Conservation (phyloP, 2,329 filamentous ascomycete genomes). For the Stagonosporopsis cucurbitacearum region DNA sequence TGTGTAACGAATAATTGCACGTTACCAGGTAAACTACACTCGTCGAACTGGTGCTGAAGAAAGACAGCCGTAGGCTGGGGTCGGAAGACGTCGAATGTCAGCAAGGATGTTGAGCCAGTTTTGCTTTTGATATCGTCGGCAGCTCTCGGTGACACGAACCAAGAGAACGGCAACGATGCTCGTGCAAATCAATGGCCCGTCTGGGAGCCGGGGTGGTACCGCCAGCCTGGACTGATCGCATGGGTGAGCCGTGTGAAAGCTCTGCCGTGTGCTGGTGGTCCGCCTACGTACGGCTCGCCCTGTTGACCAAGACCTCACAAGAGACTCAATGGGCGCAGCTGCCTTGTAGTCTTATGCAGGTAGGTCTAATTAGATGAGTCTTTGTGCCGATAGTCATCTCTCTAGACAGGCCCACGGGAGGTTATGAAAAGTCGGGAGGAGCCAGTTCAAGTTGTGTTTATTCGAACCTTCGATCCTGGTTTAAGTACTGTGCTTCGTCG, state of each 20-base stretch:
- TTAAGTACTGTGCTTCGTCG: neutral
- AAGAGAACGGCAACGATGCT: neutral
- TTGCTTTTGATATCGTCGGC: constrained; percentile 2
- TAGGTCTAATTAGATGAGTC: neutral
- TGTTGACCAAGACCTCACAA: neutral
- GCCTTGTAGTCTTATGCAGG: neutral
- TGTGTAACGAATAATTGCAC: too few relatives aligned
- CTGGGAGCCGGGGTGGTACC: neutral
- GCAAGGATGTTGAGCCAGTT: neutral
- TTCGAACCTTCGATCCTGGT: neutral
- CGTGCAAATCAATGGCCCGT: constrained; percentile 2
- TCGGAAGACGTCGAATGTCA: neutral
- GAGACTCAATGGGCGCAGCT: neutral
- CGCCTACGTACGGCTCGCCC: neutral
- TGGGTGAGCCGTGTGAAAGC: neutral
- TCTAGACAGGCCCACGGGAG: neutral
- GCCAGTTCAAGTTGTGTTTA: neutral
- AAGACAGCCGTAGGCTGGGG: neutral
- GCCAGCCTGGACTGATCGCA: neutral
- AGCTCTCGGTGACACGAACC: neutral
- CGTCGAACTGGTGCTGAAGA: neutral
- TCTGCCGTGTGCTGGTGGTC: neutral
- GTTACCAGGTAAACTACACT: too few relatives aligned
- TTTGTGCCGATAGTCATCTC: neutral
- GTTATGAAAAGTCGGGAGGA: neutral